These are phyloP conservation scores for Trapa bicornis DNA, from an alignment of 345 rosid genomes.

Conservation along the genomic window DNA sequence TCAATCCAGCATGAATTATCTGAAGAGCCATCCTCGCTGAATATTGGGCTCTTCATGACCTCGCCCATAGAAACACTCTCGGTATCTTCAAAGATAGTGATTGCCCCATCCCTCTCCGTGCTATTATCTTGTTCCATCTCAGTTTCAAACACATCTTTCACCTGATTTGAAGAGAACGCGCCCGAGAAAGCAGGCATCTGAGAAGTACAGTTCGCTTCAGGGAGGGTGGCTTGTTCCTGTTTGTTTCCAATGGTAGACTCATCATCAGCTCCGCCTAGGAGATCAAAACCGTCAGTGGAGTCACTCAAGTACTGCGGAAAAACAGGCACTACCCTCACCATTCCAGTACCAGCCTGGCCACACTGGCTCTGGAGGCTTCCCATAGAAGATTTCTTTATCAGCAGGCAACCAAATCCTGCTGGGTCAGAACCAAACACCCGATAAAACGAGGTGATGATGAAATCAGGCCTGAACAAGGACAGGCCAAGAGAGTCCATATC, in stretches of 20 bases:
- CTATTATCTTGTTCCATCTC: conserved; percentile 58
- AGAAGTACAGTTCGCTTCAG: conserved; percentile 22
- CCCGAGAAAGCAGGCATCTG: conserved; percentile 78
- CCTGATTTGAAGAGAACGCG: conserved; percentile 56
- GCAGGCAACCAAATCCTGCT: conserved; percentile 74
- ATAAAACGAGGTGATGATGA: conserved; percentile 71
- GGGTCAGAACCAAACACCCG: conserved; percentile 77
- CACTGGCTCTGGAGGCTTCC: conserved; percentile 50
- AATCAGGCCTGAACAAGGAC: conserved; percentile 73
- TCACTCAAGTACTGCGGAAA: conserved; percentile 64
- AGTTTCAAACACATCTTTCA: conserved; percentile 65
- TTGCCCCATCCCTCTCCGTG: conserved; percentile 68
- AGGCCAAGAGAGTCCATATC: conserved; percentile 84
- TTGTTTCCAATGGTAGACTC: conserved; percentile 11
- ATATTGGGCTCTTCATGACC: conserved; percentile 61
- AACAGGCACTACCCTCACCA: conserved; percentile 63
- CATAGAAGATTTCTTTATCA: conserved; percentile 81
- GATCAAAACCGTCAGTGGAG: conserved; percentile 68
- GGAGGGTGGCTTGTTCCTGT: conserved; percentile 23
- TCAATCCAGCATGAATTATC: conserved; percentile 62
- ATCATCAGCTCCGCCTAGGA: conserved; percentile 34
- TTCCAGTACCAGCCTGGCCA: conserved; percentile 62
- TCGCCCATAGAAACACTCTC: conserved; percentile 72
- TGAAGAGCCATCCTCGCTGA: conserved; percentile 55
- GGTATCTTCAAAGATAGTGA: conserved; percentile 65